Conservation (phyloP, 192 early-diverging fungal species). For the Powellomyces hirtus region DNA sequence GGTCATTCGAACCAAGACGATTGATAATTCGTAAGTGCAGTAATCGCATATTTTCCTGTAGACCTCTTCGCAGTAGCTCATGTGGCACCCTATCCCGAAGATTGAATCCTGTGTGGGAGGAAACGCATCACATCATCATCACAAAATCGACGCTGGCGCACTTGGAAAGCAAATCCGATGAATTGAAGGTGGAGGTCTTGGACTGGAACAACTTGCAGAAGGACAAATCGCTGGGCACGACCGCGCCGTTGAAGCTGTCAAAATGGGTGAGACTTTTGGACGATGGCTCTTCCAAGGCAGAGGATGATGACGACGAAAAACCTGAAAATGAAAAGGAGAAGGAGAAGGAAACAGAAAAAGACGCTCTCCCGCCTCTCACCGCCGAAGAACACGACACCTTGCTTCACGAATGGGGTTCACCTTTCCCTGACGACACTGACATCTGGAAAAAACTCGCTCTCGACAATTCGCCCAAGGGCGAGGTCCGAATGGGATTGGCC, state of each 20-base stretch:
- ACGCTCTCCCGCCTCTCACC: conserved; percentile 21
- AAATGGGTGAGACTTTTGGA: conserved; percentile 50
- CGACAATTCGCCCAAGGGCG: conserved; percentile 24
- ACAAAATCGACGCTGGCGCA: conserved; percentile 49
- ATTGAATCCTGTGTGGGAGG: conserved; percentile 83
- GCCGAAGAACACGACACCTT: conserved; percentile 35
- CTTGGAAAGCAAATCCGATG: conserved; percentile 52
- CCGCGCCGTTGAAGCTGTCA: conserved; percentile 26
- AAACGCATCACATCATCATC: conserved; percentile 74
- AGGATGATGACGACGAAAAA: conserved; percentile 7
- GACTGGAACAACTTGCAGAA: conserved; percentile 77
- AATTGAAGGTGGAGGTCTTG: conserved; percentile 73
- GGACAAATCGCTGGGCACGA: conserved; percentile 69
- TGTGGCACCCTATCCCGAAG: conserved; percentile 25
- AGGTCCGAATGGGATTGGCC: conserved; percentile 35
- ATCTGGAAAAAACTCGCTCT: conserved; percentile 34
- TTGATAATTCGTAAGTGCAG: conserved; percentile 57
- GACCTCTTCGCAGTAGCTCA: neutral
- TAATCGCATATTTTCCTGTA: neutral
- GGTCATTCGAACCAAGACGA: conserved; percentile 60
- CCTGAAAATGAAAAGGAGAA: conserved; percentile 26
- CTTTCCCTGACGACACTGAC: conserved; percentile 30
- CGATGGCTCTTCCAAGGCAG: neutral
- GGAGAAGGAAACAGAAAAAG: neutral
- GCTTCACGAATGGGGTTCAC: conserved; percentile 50